phyloP scores from a whole-genome alignment of 2,329 filamentous ascomycete genomes.

The Trichoderma aggressivum region DNA sequence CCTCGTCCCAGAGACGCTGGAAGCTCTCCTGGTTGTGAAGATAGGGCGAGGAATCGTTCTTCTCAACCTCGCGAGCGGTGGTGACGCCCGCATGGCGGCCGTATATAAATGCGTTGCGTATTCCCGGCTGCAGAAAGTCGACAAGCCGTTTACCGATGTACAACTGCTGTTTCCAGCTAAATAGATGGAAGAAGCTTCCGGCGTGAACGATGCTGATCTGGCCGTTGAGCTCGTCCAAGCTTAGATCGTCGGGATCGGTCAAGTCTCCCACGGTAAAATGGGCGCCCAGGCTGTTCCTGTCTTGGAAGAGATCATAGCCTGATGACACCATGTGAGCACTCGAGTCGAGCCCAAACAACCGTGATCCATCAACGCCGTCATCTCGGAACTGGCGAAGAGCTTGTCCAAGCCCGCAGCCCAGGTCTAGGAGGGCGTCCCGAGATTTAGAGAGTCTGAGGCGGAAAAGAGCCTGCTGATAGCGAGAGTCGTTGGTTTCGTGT shows the following conservation, averaged over 20 bases:
- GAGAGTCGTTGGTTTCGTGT: conserved; percentile 39
- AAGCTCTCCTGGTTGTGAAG: conserved; percentile 50
- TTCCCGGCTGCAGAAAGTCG: conserved; percentile 43
- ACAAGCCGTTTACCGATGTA: conserved; percentile 44
- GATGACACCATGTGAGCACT: conserved; percentile 50
- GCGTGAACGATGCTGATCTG: conserved; percentile 48
- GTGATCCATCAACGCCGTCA: conserved; percentile 47
- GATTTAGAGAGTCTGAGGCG: conserved; percentile 40
- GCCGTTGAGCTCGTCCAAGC: conserved; percentile 35
- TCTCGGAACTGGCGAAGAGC: conserved; percentile 47
- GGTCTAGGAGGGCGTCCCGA: conserved; percentile 43
- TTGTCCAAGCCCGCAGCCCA: conserved; percentile 52
- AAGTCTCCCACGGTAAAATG: conserved; percentile 52
- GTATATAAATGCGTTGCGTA: conserved; percentile 46
- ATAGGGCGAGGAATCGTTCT: conserved; percentile 34
- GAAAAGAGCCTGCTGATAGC: conserved; percentile 42
- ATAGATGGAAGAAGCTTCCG: conserved; percentile 50
- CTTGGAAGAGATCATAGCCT: conserved; percentile 64
- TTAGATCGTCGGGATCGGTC: conserved; percentile 39
- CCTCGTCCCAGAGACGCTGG: conserved; percentile 52
- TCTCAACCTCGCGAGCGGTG: conserved; percentile 25
- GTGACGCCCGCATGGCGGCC: conserved; percentile 49
- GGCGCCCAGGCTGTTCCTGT: conserved; percentile 45
- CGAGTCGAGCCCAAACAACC: conserved; percentile 50
- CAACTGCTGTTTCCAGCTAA: conserved; percentile 46